A percentile compares a stretch with the other conserved stretches of the same genome.
These are phyloP conservation scores for Lolium perenne DNA, from an alignment of 176 grass and related monocot species.

Conservation along the genomic window DNA sequence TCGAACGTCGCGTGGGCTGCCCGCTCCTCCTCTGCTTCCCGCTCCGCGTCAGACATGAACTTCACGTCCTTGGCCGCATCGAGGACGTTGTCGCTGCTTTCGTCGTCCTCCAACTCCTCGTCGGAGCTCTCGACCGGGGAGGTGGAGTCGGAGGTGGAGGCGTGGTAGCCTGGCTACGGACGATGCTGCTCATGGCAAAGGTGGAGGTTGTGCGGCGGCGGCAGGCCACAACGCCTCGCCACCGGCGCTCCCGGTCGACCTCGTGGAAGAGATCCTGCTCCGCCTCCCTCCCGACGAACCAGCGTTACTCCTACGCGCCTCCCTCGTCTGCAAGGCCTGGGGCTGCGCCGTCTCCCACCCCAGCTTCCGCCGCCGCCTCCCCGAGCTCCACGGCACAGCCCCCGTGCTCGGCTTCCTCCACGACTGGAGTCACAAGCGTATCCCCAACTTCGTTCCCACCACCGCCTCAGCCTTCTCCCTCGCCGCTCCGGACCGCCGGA, in stretches of 20 bases:
- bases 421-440: not conserved
- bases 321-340: slow-evolving; percentile 13
- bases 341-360: not conserved
- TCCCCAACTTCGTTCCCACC: not conserved
- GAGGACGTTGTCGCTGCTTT: too few species aligned
- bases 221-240: too few species aligned
- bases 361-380: not conserved
- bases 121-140: too few species aligned
- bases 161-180: too few species aligned
- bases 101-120: too few species aligned
- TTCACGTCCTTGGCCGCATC: too few species aligned
- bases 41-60: too few species aligned
- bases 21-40: too few species aligned
- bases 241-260: not conserved
- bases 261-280: not conserved
- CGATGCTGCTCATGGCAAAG: too few species aligned
- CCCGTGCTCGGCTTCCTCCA: slow-evolving; percentile 25
- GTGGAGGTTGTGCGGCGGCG: too few species aligned
- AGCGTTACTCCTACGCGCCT: not conserved
- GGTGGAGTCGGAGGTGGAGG: too few species aligned
- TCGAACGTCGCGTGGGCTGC: too few species aligned
- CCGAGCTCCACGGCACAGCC: not conserved
- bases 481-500: not conserved
- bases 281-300: not conserved
- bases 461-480: not conserved